Conservation (phyloP, 2,329 filamentous ascomycete genomes). For the Epichloe hybrida region DNA sequence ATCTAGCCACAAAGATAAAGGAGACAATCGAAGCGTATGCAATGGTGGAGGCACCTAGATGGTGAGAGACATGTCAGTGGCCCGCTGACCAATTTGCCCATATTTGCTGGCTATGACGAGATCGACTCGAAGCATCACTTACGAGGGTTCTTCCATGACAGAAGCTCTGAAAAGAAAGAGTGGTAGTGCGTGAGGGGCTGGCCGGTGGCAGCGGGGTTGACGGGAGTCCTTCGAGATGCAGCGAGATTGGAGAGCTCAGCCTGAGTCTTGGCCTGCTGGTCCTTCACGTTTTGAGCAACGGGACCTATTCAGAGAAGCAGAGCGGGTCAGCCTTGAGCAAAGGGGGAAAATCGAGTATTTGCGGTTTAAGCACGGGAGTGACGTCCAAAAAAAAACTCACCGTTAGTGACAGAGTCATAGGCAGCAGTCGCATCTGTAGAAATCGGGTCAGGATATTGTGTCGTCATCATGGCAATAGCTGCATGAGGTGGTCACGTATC, state of each 20-base stretch:
- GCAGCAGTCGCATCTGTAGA: conserved; percentile 34
- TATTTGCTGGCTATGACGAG: neutral
- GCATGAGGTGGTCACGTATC: conserved; percentile 1
- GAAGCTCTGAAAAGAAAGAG: conserved; percentile 55
- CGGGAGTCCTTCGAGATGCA: conserved; percentile 40
- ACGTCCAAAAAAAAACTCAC: conserved; percentile 10
- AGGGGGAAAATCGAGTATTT: conserved; percentile 9
- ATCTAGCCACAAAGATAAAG: conserved; percentile 49
- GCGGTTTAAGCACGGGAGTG: neutral
- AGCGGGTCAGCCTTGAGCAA: conserved; percentile 3
- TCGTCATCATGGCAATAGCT: conserved; percentile 1
- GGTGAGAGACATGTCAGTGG: neutral
- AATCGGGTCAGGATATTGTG: neutral
- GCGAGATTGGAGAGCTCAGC: conserved; percentile 45
- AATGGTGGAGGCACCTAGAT: conserved; percentile 47
- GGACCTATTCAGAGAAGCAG: conserved; percentile 29
- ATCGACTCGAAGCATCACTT: conserved; percentile 15
- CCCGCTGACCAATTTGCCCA: conserved; percentile 1
- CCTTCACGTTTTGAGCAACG: conserved; percentile 44
- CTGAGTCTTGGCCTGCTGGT: conserved; percentile 40
- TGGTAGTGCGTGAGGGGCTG: conserved; percentile 57
- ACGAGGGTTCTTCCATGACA: conserved; percentile 58
- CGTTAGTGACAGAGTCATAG: conserved; percentile 33
- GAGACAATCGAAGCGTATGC: conserved; percentile 45
- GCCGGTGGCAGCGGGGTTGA: conserved; percentile 41